Percentiles rank a stretch among this genome's conserved stretches.
phyloP scores from a whole-genome alignment of 805 yeast genomes.

The Yarrowia sp. region DNA sequence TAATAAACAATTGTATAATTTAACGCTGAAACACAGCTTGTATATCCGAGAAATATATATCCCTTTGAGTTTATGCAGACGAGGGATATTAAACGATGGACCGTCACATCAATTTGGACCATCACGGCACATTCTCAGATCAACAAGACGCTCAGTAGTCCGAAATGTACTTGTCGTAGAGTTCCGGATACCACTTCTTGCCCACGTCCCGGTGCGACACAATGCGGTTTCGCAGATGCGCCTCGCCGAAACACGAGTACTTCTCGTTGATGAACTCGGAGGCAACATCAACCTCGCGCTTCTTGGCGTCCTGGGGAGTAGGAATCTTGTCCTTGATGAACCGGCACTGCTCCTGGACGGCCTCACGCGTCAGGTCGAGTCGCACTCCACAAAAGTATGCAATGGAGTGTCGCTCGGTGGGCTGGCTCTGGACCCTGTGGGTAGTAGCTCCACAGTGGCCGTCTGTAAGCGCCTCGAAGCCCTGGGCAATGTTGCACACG shows the following conservation, averaged over 20 bases:
- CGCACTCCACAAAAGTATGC: slow-evolving; percentile 50
- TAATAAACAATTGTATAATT: background rate
- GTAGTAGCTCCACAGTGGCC: slow-evolving; percentile 61
- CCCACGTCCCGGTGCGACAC: slow-evolving; percentile 45
- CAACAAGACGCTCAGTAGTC: slow-evolving; percentile 8
- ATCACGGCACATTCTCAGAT: too few species aligned
- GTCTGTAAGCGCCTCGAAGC: slow-evolving; percentile 56
- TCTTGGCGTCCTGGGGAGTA: slow-evolving; percentile 34
- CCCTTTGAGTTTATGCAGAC: too few species aligned
- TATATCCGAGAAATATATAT: too few species aligned
- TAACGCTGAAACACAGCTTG: background rate
- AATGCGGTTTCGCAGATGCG: slow-evolving; percentile 44
- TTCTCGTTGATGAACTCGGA: slow-evolving; percentile 38
- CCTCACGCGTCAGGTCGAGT: slow-evolving; percentile 37
- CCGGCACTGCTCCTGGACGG: slow-evolving; percentile 34
- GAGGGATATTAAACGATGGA: too few species aligned
- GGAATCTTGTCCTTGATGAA: slow-evolving; percentile 36
- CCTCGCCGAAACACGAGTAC: slow-evolving; percentile 42
- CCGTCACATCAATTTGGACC: too few species aligned
- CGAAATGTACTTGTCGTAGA: slow-evolving; percentile 33
- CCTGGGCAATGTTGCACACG: slow-evolving; percentile 61
- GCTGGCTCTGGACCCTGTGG: slow-evolving; percentile 52
- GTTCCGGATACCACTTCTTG: slow-evolving; percentile 43
- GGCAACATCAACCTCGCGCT: slow-evolving; percentile 36
- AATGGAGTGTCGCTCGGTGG: slow-evolving; percentile 42